Evolutionary conservation across 1,284 basidiomycete genomes (phyloP), one percentile per base, ranked within the genome.

Genomic region (Irpex sp.): DNA sequence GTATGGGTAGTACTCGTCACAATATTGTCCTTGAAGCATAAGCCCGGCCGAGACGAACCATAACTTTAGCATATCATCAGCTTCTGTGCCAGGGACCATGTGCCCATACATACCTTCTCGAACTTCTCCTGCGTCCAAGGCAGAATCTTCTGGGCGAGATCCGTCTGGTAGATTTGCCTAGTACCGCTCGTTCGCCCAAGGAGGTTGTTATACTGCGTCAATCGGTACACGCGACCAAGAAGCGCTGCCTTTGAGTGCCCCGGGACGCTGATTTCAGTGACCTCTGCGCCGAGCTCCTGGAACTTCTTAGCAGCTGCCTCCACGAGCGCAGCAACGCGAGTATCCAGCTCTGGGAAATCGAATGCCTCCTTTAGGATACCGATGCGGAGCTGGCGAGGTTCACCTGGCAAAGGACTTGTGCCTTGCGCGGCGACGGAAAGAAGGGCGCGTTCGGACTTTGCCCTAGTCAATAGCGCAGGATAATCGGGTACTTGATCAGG

Each of bases 311-410:
- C 74, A 2, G 79, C 78, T 7, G 61, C 63, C 39, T 72, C 68
- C 4, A 81, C 72, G 39, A 73, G 73, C n/a, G 59, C 68, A 3
- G 67, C 68, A 3, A 81, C 75, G 3, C 73, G 67, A 19, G 73
- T 71, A 51, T 78, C 77, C 57, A 77, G 68, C 11, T 68, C 68
- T n/a, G 70, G 70, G 43, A 76, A 72, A 19, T 68, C 68, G 59
- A 81, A 72, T 0, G 76, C 76, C 66, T 83, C 81, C 49, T 70
- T 74, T 36, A 83, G 68, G 1, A 83, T 64, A 0, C 79, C 82
- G 21, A 83, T 73, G 17, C 71, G 73, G 69, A 81, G 66, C 51
- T 64, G 65, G 11, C 68, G 58, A 19, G 65, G 65, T 17, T 58
- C 43, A 9, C 68, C 68, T 7, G 65, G 68, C 11, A 64, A 61